phyloP scores from a whole-genome alignment of 2,329 filamentous ascomycete species.

The Chrysoporthe cubensis region DNA sequence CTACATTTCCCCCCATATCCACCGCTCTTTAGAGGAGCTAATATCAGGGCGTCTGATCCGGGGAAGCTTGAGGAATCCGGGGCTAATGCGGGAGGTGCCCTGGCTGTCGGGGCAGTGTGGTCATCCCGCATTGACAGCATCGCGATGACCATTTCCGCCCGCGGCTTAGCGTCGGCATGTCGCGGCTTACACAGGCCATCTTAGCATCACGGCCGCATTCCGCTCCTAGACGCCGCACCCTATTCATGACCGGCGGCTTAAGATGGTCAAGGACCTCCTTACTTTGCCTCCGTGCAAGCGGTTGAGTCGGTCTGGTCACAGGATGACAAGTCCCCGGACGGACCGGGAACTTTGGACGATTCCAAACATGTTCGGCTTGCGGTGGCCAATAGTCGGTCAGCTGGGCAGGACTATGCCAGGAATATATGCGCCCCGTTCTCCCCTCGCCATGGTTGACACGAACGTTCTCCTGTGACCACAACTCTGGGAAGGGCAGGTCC shows the following conservation, averaged over 20 bases:
- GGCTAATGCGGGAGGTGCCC: conserved; percentile 1
- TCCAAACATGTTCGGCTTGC: conserved; percentile 24
- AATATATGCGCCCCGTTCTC: too few relatives aligned
- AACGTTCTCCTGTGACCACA: background rate
- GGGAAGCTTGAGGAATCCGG: conserved; percentile 2
- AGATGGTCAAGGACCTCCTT: conserved; percentile 21
- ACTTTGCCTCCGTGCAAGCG: conserved; percentile 15
- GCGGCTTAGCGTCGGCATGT: conserved; percentile 27
- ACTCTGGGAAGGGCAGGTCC: background rate
- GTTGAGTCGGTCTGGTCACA: conserved; percentile 18
- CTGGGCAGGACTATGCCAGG: conserved; percentile 7
- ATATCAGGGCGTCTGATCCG: conserved; percentile 8
- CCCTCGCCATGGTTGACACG: too few relatives aligned
- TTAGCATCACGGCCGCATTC: conserved; percentile 24
- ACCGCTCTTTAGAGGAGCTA: conserved; percentile 9
- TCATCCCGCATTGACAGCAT: background rate
- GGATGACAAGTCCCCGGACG: background rate
- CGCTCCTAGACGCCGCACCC: conserved; percentile 11
- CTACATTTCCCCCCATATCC: conserved; percentile 1
- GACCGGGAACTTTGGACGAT: background rate
- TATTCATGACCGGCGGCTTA: conserved; percentile 19
- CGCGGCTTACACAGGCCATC: conserved; percentile 22
- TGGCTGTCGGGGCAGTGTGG: conserved; percentile 3
- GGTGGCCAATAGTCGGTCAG: conserved; percentile 7
- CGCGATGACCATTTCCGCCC: conserved; percentile 15